A percentile compares a stretch with the other conserved stretches of the same genome.
These are phyloP conservation scores for Moricandia arvensis DNA, from an alignment of 345 rosid genomes.

Conservation along the genomic window DNA sequence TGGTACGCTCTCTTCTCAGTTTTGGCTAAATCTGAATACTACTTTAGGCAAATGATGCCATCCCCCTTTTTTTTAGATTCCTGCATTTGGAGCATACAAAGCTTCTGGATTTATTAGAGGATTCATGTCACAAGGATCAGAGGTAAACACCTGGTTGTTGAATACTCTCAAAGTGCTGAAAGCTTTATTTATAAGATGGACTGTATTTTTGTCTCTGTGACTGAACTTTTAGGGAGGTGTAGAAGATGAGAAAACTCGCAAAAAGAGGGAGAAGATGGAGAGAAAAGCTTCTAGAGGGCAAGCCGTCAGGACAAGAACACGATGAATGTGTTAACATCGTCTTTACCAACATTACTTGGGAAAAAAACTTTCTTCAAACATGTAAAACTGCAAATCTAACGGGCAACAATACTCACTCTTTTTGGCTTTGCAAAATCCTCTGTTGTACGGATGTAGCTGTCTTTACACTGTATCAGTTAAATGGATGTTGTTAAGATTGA, in stretches of 20 bases:
- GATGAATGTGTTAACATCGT: slow-evolving; percentile 34
- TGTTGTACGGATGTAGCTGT: slow-evolving; percentile 15
- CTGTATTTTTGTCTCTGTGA: neutral
- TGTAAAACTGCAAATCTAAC: neutral
- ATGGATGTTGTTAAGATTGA: slow-evolving; percentile 13
- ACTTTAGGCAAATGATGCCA: too few relatives aligned
- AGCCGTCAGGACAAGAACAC: slow-evolving; percentile 58
- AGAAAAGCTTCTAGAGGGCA: slow-evolving; percentile 66
- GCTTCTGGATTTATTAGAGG: slow-evolving; percentile 63
- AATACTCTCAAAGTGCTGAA: too few relatives aligned
- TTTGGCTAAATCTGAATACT: too few relatives aligned
- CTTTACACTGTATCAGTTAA: slow-evolving; percentile 4
- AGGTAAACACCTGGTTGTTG: slow-evolving; percentile 19
- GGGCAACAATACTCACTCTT: slow-evolving; percentile 3
- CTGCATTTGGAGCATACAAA: slow-evolving; percentile 71
- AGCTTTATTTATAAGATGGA: too few relatives aligned
- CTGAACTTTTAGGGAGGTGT: slow-evolving; percentile 49
- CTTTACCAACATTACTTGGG: slow-evolving; percentile 11
- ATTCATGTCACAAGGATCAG: slow-evolving; percentile 58
- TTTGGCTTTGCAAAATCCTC: neutral
- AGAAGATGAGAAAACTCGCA: slow-evolving; percentile 83
- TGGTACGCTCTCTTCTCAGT: slow-evolving; percentile 47
- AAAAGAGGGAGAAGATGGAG: slow-evolving; percentile 92
- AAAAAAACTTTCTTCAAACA: slow-evolving; percentile 2
- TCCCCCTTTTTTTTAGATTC: slow-evolving; percentile 50